phyloP scores from a whole-genome alignment of 768 basidiomycete genomes.

The Termitomyces sp. region DNA sequence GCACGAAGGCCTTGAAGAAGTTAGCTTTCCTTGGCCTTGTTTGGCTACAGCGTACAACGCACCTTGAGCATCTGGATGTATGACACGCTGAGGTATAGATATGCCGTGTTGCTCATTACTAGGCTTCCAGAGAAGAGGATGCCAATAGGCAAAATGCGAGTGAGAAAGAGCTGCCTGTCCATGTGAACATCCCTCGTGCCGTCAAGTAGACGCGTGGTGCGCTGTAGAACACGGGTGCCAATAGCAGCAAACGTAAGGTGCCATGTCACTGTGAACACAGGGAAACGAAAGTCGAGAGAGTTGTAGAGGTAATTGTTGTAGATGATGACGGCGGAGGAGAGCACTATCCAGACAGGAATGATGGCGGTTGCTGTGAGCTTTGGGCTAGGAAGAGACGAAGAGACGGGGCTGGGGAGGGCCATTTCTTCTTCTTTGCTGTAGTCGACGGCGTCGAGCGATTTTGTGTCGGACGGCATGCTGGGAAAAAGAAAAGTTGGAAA shows the following conservation, averaged over 20 bases:
- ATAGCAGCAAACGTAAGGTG: slow-evolving; percentile 75
- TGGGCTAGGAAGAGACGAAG: slow-evolving; percentile 24
- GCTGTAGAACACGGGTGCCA: slow-evolving; percentile 80
- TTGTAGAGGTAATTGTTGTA: slow-evolving; percentile 94
- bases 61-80: slow-evolving; percentile 96
- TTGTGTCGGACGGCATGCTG: too few species aligned
- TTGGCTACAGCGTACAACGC: not conserved
- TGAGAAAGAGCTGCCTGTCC: slow-evolving; percentile 70
- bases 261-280: slow-evolving; percentile 91
- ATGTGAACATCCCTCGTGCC: slow-evolving; percentile 76
- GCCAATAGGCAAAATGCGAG: slow-evolving; percentile 90
- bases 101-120: slow-evolving; percentile 87
- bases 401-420: too few species aligned
- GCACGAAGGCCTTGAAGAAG: slow-evolving; percentile 71
- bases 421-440: too few species aligned
- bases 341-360: slow-evolving; percentile 90
- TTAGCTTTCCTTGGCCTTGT: not conserved
- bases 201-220: slow-evolving; percentile 77
- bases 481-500: too few species aligned
- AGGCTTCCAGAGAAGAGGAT: slow-evolving; percentile 90
- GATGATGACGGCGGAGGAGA: slow-evolving; percentile 87
- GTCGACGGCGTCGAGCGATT: too few species aligned
- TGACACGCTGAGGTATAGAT: slow-evolving; percentile 84
- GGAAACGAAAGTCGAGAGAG: slow-evolving; percentile 77
- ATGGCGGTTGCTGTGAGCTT: slow-evolving; percentile 61